Base-by-base conservation (phyloP, 163 green algal genomes). In the Scenedesmus sp. region DNA sequence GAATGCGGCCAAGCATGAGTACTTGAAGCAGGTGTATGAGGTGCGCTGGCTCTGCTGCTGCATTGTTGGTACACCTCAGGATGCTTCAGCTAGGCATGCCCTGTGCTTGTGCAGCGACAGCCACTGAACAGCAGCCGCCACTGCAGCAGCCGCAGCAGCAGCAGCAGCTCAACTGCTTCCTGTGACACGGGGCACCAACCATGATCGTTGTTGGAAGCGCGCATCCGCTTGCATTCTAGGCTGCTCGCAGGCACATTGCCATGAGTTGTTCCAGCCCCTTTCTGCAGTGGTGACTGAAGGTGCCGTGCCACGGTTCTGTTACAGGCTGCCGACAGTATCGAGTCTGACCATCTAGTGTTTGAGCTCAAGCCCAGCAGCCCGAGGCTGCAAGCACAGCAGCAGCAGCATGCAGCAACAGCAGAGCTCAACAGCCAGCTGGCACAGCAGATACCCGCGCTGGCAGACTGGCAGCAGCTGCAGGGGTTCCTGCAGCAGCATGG, bases 1-100 rank as follows among this genome's bases (percentile, higher is more conserved):
- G 76, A 91, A 93, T 70, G 26, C 46, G 56, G 90, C 90, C 12
- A 84, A 91, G 62, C 76, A 87, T 12, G 90, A 93, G 64, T 91
- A 91, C 54, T 4, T 89, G 18, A 88, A 76, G 34, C 56, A 76
- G n/a, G 16, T 93, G 6, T 93, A 93, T 26, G 76, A 91, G 85
- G 85, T 93, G 76, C 10, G 77, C 77, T 52, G 23, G 46, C 70
- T 52, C 70, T 79, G 70, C 70, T 79, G 20, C 0, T 52, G 23
- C 20, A 5, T 4, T 79, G 70, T 8, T 79, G 34, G 6, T 46
- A 7, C 5, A 3, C 23, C 5, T 79, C 23, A 46, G 4, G 13
- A n/a, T 16, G 70, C 20, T 7, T 23, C 70, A 79, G 70, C 70
- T 2, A 79, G 1, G 70, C 23, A 52, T 64, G 46, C 4, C 7